phyloP scores from a whole-genome alignment of 2,329 filamentous ascomycete genomes.

The Aureobasidium sp. region DNA sequence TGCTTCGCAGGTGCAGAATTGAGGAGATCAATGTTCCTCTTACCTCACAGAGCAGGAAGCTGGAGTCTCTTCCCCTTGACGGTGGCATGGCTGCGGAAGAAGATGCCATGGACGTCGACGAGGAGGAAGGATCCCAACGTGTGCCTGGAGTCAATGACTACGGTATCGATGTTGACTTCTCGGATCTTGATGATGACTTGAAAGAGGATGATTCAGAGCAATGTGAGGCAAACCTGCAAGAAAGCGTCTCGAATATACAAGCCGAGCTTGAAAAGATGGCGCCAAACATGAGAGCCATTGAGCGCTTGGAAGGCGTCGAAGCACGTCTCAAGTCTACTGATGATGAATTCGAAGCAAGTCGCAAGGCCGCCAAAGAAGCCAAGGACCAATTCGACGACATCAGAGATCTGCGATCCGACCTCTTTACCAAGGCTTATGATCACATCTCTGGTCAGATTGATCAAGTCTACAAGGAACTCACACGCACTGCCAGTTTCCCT shows the following conservation, averaged over 20 bases:
- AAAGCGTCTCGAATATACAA: conserved; percentile 67
- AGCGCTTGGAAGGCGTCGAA: conserved; percentile 81
- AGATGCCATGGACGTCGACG: conserved; percentile 81
- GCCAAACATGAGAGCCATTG: conserved; percentile 92
- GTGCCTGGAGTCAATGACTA: conserved; percentile 70
- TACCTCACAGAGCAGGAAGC: conserved; percentile 56
- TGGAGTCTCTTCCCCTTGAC: conserved; percentile 82
- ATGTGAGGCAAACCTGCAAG: conserved; percentile 67
- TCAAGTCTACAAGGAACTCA: conserved; percentile 91
- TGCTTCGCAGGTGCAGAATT: conserved; percentile 83
- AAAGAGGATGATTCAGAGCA: conserved; percentile 67
- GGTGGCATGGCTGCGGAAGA: conserved; percentile 60
- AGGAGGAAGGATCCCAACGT: conserved; percentile 50
- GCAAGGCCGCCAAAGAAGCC: conserved; percentile 63
- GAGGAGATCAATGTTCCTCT: conserved; percentile 88
- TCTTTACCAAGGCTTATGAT: conserved; percentile 91
- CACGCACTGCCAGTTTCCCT: conserved; percentile 81
- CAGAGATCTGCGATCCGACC: conserved; percentile 74
- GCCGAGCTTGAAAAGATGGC: conserved; percentile 87
- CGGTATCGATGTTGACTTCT: conserved; percentile 85
- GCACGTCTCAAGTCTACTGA: conserved; percentile 75
- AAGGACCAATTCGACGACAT: conserved; percentile 79
- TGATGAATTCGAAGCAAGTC: conserved; percentile 81
- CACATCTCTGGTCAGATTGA: conserved; percentile 95
- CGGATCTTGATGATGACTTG: conserved; percentile 71